Evolutionary conservation across 371 early-diverging fungal genomes (phyloP).

Genomic region (Mortierella sp.): DNA sequence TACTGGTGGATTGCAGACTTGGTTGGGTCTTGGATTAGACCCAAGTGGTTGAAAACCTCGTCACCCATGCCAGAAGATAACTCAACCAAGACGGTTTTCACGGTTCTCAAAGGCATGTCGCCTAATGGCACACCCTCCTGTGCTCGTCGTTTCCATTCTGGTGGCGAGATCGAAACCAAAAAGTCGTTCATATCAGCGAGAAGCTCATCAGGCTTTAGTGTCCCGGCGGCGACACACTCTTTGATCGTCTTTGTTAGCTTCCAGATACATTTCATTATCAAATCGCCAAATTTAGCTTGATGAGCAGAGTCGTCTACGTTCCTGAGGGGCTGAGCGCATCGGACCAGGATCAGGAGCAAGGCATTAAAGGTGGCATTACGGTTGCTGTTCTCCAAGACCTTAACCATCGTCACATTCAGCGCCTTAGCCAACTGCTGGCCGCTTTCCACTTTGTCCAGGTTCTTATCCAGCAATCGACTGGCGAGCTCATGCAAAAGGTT

Average conservation of each 20-base stretch:
- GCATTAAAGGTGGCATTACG: conserved; percentile 83
- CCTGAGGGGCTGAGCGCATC: conserved; percentile 59
- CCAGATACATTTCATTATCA: conserved; percentile 98
- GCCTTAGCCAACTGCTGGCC: conserved; percentile 80
- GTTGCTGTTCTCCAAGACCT: conserved; percentile 86
- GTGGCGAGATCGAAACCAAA: conserved; percentile 82
- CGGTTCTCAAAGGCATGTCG: conserved; percentile 93
- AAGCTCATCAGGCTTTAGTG: conserved; percentile 70
- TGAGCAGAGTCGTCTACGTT: conserved; percentile 63
- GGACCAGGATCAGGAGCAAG: conserved; percentile 58
- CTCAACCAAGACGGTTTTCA: conserved; percentile 91
- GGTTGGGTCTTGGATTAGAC: conserved; percentile 73
- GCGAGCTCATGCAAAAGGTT: conserved; percentile 82
- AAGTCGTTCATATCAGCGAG: conserved; percentile 85
- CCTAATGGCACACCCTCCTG: conserved; percentile 80
- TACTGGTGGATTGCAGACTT: conserved; percentile 77
- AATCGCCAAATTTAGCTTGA: conserved; percentile 83
- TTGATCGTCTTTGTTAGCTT: conserved; percentile 90
- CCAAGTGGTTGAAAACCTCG: conserved; percentile 69
- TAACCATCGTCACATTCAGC: conserved; percentile 89
- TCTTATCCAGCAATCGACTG: conserved; percentile 82
- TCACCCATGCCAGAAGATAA: conserved; percentile 78
- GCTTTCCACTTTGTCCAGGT: conserved; percentile 71
- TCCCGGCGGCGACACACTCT: conserved; percentile 66
- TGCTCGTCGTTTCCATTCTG: conserved; percentile 89